A percentile compares a stretch with the other conserved stretches of the same genome.
These are phyloP conservation scores for Lactifluus subvellereus DNA, from an alignment of 768 basidiomycete species.

Conservation along the genomic window DNA sequence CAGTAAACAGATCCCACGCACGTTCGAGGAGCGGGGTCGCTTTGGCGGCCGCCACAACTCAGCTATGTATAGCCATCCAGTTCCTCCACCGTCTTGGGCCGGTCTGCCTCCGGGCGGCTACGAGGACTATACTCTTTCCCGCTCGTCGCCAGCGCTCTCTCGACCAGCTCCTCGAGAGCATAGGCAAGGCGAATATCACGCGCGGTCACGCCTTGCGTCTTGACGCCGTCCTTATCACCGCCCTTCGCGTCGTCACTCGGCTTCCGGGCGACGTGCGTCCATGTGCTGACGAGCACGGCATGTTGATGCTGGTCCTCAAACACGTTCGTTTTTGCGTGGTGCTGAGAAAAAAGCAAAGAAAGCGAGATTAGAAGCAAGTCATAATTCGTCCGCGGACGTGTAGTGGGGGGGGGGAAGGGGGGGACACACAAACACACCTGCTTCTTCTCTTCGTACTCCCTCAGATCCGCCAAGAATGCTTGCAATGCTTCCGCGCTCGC, in stretches of 20 bases:
- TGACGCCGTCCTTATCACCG: neutral
- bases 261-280: conserved; percentile 16
- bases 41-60: neutral
- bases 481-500: neutral
- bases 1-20: neutral
- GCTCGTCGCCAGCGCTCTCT: conserved; percentile 5
- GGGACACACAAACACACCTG: neutral
- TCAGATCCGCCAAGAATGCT: conserved; percentile 6
- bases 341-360: neutral
- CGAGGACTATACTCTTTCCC: conserved; percentile 2
- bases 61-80: conserved; percentile 3
- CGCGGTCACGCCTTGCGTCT: conserved; percentile 15
- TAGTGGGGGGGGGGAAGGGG: no score
- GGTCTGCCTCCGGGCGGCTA: conserved; percentile 10
- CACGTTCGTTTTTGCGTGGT: conserved; percentile 11
- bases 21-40: no score
- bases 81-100: conserved; percentile 11
- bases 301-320: neutral
- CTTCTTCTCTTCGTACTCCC: conserved; percentile 6
- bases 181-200: conserved; percentile 19
- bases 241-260: neutral
- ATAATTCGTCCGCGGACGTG: neutral
- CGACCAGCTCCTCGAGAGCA: conserved; percentile 14
- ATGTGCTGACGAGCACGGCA: conserved; percentile 14
- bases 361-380: neutral